phyloP scores from a whole-genome alignment of 768 basidiomycete species.

The Lactarius akahatsu region DNA sequence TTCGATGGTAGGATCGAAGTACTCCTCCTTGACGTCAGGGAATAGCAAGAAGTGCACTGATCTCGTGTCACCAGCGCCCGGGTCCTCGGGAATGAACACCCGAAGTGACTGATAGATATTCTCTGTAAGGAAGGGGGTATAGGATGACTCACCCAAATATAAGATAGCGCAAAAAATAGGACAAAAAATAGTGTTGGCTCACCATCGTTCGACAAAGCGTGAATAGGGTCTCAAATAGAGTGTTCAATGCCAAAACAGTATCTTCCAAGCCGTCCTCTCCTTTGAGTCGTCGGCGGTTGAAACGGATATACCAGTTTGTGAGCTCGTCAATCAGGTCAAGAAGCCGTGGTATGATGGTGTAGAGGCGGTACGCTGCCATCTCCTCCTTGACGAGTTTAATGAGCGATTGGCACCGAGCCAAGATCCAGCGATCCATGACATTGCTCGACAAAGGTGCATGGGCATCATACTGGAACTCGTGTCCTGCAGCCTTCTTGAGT shows the following conservation, averaged over 20 bases:
- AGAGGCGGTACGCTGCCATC: slow-evolving; percentile 96
- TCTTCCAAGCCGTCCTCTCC: slow-evolving; percentile 92
- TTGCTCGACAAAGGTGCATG: slow-evolving; percentile 81
- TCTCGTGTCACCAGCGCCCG: slow-evolving; percentile 70
- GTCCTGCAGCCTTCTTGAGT: slow-evolving; percentile 73
- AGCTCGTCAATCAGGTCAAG: slow-evolving; percentile 92
- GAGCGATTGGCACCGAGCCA: slow-evolving; percentile 96
- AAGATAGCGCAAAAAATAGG: not conserved
- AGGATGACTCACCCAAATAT: slow-evolving; percentile 69
- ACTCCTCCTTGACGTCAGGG: slow-evolving; percentile 91
- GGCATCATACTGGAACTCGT: slow-evolving; percentile 85
- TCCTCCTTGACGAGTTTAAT: slow-evolving; percentile 89
- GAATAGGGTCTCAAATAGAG: slow-evolving; percentile 91
- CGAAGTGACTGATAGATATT: slow-evolving; percentile 91
- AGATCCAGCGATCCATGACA: slow-evolving; percentile 99
- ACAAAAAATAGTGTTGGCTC: slow-evolving; percentile 32
- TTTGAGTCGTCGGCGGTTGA: slow-evolving; percentile 94
- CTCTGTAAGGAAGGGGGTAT: slow-evolving; percentile 97
- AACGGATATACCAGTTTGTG: slow-evolving; percentile 99
- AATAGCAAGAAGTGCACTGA: slow-evolving; percentile 95
- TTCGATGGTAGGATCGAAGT: slow-evolving; percentile 92
- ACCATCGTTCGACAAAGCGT: slow-evolving; percentile 97
- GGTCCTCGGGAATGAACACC: slow-evolving; percentile 78
- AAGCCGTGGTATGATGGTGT: slow-evolving; percentile 95
- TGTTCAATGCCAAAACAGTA: slow-evolving; percentile 85